Evolutionary conservation across 257 asterid species (phyloP).

Genomic region (Capsicum chinense): DNA sequence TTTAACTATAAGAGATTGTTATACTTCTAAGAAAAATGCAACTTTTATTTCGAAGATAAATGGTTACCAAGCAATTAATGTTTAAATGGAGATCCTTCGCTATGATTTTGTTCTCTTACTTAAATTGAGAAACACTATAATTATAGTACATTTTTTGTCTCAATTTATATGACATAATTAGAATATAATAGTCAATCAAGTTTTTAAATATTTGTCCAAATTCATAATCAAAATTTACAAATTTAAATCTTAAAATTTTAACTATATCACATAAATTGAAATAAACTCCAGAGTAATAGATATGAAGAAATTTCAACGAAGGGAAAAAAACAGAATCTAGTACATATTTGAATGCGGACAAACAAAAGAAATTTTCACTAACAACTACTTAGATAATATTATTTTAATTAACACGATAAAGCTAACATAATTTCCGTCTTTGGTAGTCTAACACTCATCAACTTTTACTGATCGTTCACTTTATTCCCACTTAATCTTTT

Average conservation of each 20-base stretch:
- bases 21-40: background rate
- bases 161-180: too few relatives aligned
- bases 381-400: slow-evolving; percentile 33
- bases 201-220: too few relatives aligned
- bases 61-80: background rate
- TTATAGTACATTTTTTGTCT: background rate
- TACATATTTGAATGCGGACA: slow-evolving; percentile 49
- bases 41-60: too few relatives aligned
- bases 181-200: too few relatives aligned
- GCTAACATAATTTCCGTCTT: slow-evolving; percentile 29
- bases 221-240: too few relatives aligned
- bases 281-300: background rate
- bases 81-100: background rate
- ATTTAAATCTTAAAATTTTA: too few relatives aligned
- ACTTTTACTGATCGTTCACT: slow-evolving; percentile 24
- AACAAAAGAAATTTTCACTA: slow-evolving; percentile 53
- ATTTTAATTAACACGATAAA: slow-evolving; percentile 46
- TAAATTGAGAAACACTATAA: slow-evolving; percentile 19
- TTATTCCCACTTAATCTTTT: slow-evolving; percentile 12
- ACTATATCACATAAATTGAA: too few relatives aligned
- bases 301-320: background rate
- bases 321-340: slow-evolving; percentile 46
- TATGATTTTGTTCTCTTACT: background rate
- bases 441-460: slow-evolving; percentile 22
- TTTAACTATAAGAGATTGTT: background rate